A percentile compares a stretch with the other conserved stretches of the same genome.
phyloP scores from a whole-genome alignment of 768 basidiomycete genomes.

The Sistotremastrum niveocremeum region DNA sequence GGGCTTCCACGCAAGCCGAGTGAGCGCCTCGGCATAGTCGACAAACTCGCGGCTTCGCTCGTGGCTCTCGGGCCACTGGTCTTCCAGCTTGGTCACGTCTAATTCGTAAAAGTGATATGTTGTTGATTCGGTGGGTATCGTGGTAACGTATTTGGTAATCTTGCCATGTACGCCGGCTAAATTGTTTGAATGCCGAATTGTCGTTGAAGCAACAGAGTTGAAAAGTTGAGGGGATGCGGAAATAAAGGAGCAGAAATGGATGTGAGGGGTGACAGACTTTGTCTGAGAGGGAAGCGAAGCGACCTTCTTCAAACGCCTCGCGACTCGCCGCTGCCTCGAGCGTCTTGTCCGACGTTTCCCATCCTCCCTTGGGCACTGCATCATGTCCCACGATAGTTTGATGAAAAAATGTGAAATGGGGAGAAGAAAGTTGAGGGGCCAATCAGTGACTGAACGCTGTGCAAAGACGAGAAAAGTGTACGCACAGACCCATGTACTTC shows the following conservation, averaged over 20 bases:
- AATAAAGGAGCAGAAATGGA: not conserved
- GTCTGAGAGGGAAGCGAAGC: conserved; percentile 67
- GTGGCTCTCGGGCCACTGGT: conserved; percentile 68
- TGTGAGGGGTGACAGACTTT: conserved; percentile 12
- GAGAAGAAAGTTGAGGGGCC: conserved; percentile 1
- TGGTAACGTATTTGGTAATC: conserved; percentile 75
- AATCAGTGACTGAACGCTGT: too few species aligned
- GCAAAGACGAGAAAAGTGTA: conserved; percentile 15
- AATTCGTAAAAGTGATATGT: conserved; percentile 89
- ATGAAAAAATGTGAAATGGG: conserved; percentile 3
- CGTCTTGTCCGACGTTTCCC: conserved; percentile 68
- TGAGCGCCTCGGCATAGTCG: conserved; percentile 68
- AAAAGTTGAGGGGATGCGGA: not conserved
- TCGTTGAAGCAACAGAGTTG: not conserved
- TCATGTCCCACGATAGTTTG: conserved; percentile 1
- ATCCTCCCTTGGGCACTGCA: conserved; percentile 86
- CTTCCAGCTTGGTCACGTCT: conserved; percentile 63
- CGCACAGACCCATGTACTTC: conserved; percentile 82
- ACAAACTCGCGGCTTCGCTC: conserved; percentile 83
- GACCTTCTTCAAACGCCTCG: conserved; percentile 95
- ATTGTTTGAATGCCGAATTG: conserved; percentile 6
- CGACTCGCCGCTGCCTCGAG: conserved; percentile 81
- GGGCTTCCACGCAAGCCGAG: conserved; percentile 70
- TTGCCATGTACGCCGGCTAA: conserved; percentile 81
- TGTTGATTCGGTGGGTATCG: conserved; percentile 62